phyloP scores from a whole-genome alignment of 208 protist genomes.

The Acanthamoeba culbertsoni region DNA sequence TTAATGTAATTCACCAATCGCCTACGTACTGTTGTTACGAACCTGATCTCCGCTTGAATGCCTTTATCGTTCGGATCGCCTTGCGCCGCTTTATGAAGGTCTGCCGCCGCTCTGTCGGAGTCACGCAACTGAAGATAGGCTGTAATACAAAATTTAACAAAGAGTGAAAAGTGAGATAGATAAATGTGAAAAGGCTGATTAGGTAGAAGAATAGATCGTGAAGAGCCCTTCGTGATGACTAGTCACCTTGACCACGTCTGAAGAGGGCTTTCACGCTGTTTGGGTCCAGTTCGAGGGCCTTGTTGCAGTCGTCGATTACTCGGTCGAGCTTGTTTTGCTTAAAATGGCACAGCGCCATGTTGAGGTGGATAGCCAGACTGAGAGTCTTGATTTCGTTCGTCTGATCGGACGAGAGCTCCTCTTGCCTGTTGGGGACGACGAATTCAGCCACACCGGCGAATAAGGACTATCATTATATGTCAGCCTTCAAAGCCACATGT shows the following conservation, averaged over 20 bases:
- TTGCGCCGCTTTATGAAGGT: background rate
- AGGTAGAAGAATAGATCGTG: background rate
- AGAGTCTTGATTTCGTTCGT: background rate
- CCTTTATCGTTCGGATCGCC: background rate
- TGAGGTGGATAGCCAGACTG: background rate
- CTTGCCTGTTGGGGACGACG: background rate
- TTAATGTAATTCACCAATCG: background rate
- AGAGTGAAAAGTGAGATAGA: background rate
- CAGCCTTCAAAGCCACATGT: background rate
- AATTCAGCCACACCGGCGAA: no score
- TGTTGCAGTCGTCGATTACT: slow-evolving; percentile 17
- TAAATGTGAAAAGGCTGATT: background rate
- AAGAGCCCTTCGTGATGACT: no score
- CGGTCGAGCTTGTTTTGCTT: slow-evolving; percentile 17
- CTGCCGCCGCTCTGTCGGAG: background rate
- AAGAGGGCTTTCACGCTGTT: slow-evolving; percentile 20
- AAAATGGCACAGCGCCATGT: slow-evolving; percentile 1
- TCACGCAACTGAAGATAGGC: background rate
- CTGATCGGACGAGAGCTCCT: background rate
- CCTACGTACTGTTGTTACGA: background rate
- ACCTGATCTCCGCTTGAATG: slow-evolving; percentile 19
- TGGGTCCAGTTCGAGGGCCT: background rate
- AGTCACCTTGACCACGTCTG: background rate
- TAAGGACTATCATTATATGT: background rate
- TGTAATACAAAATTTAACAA: background rate